Evolutionary conservation across 2,329 filamentous ascomycete species (phyloP).

Genomic region (Cercospora sp.): DNA sequence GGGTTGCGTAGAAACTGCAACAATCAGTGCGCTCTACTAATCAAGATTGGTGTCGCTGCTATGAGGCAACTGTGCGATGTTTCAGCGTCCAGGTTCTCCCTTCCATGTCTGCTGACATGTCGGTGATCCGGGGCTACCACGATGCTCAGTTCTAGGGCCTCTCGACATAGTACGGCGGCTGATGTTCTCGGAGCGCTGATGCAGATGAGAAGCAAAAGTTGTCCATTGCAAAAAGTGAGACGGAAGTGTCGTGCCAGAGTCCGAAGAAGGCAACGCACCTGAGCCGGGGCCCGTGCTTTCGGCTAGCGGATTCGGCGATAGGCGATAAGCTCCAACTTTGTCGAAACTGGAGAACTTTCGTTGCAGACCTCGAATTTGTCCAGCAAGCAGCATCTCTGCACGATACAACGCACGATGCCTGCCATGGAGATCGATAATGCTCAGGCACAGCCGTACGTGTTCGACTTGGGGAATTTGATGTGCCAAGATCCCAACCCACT

Average conservation of each 20-base stretch:
- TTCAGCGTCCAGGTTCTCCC: not conserved
- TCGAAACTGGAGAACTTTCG: constrained; percentile 7
- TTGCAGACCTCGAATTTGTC: not conserved
- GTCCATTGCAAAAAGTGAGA: not conserved
- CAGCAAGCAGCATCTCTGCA: not conserved
- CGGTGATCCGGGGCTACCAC: not conserved
- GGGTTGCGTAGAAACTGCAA: not conserved
- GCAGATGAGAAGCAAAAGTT: not conserved
- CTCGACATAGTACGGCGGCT: not conserved
- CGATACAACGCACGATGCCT: not conserved
- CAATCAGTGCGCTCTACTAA: not conserved
- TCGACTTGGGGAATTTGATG: constrained; percentile 85
- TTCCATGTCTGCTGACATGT: not conserved
- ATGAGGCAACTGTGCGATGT: not conserved
- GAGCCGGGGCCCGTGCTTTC: not conserved
- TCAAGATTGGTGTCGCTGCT: not conserved
- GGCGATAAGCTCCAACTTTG: not conserved
- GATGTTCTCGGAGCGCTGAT: not conserved
- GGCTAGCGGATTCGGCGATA: not conserved
- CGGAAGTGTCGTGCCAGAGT: not conserved
- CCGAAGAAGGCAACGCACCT: not conserved
- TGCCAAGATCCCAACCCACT: constrained; percentile 85
- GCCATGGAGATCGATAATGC: constrained; percentile 28
- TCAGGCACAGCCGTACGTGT: constrained; percentile 87
- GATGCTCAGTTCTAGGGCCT: not conserved